Evolutionary conservation across 1,284 basidiomycete genomes (phyloP).

Genomic region (Fomitopsis palustris): DNA sequence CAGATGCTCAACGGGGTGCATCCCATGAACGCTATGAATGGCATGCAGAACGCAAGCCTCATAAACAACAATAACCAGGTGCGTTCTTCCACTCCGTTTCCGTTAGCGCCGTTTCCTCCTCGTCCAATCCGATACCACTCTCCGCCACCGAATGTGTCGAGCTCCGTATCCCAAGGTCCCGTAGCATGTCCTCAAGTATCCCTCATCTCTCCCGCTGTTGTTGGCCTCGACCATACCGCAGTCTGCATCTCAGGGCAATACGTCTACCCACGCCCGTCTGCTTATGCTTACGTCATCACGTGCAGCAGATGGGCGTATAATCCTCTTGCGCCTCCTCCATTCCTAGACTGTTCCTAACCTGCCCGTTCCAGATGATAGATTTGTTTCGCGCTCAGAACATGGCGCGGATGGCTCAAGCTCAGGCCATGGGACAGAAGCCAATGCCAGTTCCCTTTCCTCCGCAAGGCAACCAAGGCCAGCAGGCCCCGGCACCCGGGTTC

Average conservation of each 20-base stretch:
- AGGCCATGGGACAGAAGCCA: conserved; percentile 28
- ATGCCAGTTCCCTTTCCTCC: conserved; percentile 24
- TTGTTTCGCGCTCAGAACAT: conserved; percentile 39
- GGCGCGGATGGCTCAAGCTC: conserved; percentile 31
- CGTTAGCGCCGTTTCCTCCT: neutral
- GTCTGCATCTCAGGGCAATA: conserved; percentile 7
- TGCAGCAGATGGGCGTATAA: neutral
- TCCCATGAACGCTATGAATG: neutral
- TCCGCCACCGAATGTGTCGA: neutral
- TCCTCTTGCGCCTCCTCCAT: neutral
- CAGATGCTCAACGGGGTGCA: conserved; percentile 22
- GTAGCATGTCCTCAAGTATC: neutral
- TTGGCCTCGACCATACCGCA: neutral
- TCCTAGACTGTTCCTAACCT: neutral
- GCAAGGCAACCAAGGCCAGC: conserved; percentile 28
- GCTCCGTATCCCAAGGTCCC: neutral
- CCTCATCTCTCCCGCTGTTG: neutral
- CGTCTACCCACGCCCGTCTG: conserved; percentile 13
- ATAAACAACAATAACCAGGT: conserved; percentile 37
- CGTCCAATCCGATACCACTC: neutral
- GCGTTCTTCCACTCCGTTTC: conserved; percentile 22
- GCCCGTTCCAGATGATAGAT: conserved; percentile 40
- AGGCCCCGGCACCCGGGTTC: neutral
- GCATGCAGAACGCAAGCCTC: neutral
- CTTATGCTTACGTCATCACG: conserved; percentile 21